Evolutionary conservation across 257 asterid genomes (phyloP), one percentile per base, ranked within the genome.

Genomic region (Lithospermum erythrorhizon): DNA sequence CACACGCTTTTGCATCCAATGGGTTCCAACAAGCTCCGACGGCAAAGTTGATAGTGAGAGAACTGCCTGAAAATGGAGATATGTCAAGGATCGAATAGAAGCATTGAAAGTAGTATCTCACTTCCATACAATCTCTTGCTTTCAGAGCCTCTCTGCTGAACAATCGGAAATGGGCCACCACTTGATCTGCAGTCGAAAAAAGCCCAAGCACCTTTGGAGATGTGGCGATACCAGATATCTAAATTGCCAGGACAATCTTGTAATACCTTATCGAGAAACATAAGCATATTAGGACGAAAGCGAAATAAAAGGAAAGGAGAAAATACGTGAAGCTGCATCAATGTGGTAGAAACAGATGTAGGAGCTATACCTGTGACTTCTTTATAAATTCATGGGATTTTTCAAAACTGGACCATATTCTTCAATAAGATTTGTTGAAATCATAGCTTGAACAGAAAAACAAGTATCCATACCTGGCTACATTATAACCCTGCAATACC

Each of bases 171-270:
- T 89, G 55, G 99, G 99, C 99, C 99, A 93, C 66, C 99, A n/a
- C 97, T 64, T 93, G 99, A 73, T 93, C 99, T 65, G 87, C 94
- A 23, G 94, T 86, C 53, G 99, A 93, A 72, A 93, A 93, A 49
- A 97, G 97, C n/a, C 99, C 99, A 93, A 73, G 97, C 99, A 49
- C 99, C 99, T 86, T 93, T 93, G 49, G 99, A 93, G 72, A 93
- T 84, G 79, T 93, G 99, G 30, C 99, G 96, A 71, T 81, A 87
- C 96, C 96, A 93, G 62, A 9, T 64, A 72, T 70, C 75, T 48
- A 89, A 85, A 73, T 89, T 65, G 32, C 99, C 99, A 16, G 96
- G 83, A 81, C 96, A 86, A 73, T 89, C 84, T 63, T 89, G 95
- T 58, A 62, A 62, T 65, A 93, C 99, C 99, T 93, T 73, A 70